Evolutionary conservation across 495 filamentous ascomycete genomes (phyloP).

Genomic region (Opeltia flavorubescens): DNA sequence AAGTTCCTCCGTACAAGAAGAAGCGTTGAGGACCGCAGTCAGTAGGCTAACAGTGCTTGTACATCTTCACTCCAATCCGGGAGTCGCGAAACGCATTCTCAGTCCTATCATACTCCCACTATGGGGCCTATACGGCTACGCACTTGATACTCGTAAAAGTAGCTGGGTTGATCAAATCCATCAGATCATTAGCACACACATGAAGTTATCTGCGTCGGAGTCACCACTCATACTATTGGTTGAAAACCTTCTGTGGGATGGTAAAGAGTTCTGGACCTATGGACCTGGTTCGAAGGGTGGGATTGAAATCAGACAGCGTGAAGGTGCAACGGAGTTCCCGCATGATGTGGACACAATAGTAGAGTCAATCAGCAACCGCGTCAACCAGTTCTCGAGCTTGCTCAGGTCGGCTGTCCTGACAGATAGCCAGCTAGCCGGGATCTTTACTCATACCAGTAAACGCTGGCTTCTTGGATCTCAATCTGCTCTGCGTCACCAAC

Average conservation of each 20-base stretch:
- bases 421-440: slow-evolving; percentile 42
- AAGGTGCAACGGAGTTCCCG: slow-evolving; percentile 2
- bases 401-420: slow-evolving; percentile 35
- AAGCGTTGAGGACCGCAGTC: slow-evolving; percentile 28
- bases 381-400: slow-evolving; percentile 39
- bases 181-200: slow-evolving; percentile 31
- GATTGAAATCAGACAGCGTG: slow-evolving; percentile 24
- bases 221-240: slow-evolving; percentile 31
- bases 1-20: background rate
- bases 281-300: slow-evolving; percentile 17
- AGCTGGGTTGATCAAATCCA: slow-evolving; percentile 21
- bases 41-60: slow-evolving; percentile 42
- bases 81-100: slow-evolving; percentile 55
- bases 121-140: slow-evolving; percentile 52
- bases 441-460: slow-evolving; percentile 51
- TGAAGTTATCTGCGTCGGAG: slow-evolving; percentile 30
- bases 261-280: slow-evolving; percentile 35
- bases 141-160: slow-evolving; percentile 21
- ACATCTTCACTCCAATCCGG: slow-evolving; percentile 57
- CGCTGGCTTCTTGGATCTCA: slow-evolving; percentile 39
- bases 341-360: slow-evolving; percentile 27
- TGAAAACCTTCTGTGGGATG: slow-evolving; percentile 39
- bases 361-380: slow-evolving; percentile 25
- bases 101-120: slow-evolving; percentile 49
- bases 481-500: background rate